Evolutionary conservation across 768 basidiomycete species (phyloP).

Genomic region (Mycena haematopus): DNA sequence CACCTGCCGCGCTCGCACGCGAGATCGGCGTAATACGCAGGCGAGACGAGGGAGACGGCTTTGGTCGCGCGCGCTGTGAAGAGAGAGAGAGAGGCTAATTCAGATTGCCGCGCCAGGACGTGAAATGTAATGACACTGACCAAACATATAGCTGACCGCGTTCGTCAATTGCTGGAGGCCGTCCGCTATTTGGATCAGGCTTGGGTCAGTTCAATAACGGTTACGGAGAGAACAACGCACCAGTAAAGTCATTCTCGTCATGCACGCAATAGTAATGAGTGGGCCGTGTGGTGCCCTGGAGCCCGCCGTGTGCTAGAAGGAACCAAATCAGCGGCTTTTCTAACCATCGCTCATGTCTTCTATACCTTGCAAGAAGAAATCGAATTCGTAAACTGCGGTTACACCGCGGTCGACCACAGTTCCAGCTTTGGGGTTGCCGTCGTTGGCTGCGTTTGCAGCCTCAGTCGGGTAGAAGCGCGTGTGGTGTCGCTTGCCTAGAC

Average conservation of each 20-base stretch:
- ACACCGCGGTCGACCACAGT: constrained; percentile 86
- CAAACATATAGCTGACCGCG: constrained; percentile 74
- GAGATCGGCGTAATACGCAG: constrained; percentile 85
- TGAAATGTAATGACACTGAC: constrained; percentile 2
- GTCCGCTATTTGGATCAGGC: constrained; percentile 50
- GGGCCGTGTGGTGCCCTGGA: constrained; percentile 75
- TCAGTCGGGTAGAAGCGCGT: constrained; percentile 72
- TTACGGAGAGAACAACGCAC: background rate
- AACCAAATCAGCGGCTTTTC: background rate
- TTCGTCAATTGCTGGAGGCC: constrained; percentile 75
- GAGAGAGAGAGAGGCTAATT: background rate
- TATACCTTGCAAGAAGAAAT: constrained; percentile 70
- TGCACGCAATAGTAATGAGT: constrained; percentile 87
- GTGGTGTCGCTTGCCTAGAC: constrained; percentile 55
- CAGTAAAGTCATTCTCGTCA: constrained; percentile 73
- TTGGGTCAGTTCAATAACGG: background rate
- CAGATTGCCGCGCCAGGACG: background rate
- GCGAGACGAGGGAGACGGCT: constrained; percentile 81
- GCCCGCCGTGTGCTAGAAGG: constrained; percentile 65
- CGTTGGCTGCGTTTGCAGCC: constrained; percentile 55
- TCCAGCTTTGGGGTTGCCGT: constrained; percentile 78
- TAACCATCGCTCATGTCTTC: no score
- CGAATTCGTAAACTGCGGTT: constrained; percentile 68
- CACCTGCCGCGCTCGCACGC: constrained; percentile 69
- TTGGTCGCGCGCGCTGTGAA: constrained; percentile 78